A percentile compares a stretch with the other conserved stretches of the same genome.
These are phyloP conservation scores for Volvox carteri DNA, from an alignment of 163 green algal species.

Conservation along the genomic window DNA sequence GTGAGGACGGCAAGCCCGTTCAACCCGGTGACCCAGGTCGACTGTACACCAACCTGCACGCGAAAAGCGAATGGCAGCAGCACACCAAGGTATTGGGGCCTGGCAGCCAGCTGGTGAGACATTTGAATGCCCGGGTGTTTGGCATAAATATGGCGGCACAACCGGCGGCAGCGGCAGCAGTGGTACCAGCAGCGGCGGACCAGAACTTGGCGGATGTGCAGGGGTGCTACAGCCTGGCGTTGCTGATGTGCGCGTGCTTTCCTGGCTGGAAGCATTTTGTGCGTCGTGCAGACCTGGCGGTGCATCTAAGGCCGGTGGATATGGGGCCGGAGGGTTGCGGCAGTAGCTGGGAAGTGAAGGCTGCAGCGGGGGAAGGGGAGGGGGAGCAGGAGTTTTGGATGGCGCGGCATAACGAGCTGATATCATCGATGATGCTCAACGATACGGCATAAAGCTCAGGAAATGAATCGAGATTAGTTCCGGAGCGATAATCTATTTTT, in stretches of 20 bases:
- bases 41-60: constrained; percentile 56
- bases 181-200: not conserved
- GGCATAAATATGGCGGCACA: not conserved
- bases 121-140: not conserved
- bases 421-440: too few species aligned
- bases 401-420: not conserved
- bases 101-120: not conserved
- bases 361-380: not conserved
- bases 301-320: constrained; percentile 7
- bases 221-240: not conserved
- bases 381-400: not conserved
- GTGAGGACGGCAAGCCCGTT: not conserved
- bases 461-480: too few species aligned
- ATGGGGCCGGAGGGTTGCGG: too few species aligned
- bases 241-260: constrained; percentile 13
- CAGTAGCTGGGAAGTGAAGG: too few species aligned
- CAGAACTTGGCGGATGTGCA: not conserved
- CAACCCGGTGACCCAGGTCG: not conserved
- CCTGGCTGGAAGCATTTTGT: constrained; percentile 1
- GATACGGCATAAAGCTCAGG: not conserved
- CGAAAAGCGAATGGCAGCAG: not conserved
- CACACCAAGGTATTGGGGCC: not conserved
- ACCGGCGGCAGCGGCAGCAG: not conserved
- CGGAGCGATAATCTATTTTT: too few species aligned
- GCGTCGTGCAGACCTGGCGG: not conserved